Base-by-base conservation (phyloP, 202 grass and related monocot species). In the Eragrostis tef region DNA sequence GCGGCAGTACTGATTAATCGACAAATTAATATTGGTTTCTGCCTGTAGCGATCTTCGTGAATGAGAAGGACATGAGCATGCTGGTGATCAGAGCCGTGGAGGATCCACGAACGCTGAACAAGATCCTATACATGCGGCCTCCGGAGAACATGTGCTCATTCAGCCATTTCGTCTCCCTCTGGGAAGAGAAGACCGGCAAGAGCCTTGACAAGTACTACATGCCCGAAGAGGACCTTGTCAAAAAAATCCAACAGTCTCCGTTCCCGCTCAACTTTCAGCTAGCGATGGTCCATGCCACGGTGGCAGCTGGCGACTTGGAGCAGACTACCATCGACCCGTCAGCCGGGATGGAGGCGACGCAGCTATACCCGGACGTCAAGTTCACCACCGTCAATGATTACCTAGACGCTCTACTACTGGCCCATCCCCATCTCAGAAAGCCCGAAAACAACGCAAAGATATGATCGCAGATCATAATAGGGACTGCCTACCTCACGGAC, bases 101-200 rank as follows among this genome's bases (percentile, higher is more conserved):
- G 15, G 83, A 92, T 26, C 83, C 79, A 15, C 56, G 87, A 24
- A 80, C 87, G 3, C 58, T 87, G 9, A 60, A 92, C 76, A 31
- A 31, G 29, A 31, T 31, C 29, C n/a, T n/a, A n/a, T 31, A 31
- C 29, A 31, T 31, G 2, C 29, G 29, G 29, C 29, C 29, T 31
- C 29, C 29, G 29, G 29, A 1, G 29, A 31, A 31, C 29, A 31
- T 31, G 86, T 64, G 57, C 44, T 89, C 90, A 5, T 46, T 86
- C 15, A 70, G 47, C 15, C 34, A 86, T 29, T 66, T 91, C 21
- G 19, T 79, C 42, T 19, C 34, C 6, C 73, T 91, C 1, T 74
- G 74, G 45, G 78, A 88, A 82, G 75, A 79, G 21, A 88, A 88
- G 80, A 86, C 51, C 15, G 78, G 78, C 52, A 86, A 19, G 50